Evolutionary conservation across 345 rosid genomes (phyloP), one percentile per base, ranked within the genome.

Genomic region (Euphorbia lathyris): DNA sequence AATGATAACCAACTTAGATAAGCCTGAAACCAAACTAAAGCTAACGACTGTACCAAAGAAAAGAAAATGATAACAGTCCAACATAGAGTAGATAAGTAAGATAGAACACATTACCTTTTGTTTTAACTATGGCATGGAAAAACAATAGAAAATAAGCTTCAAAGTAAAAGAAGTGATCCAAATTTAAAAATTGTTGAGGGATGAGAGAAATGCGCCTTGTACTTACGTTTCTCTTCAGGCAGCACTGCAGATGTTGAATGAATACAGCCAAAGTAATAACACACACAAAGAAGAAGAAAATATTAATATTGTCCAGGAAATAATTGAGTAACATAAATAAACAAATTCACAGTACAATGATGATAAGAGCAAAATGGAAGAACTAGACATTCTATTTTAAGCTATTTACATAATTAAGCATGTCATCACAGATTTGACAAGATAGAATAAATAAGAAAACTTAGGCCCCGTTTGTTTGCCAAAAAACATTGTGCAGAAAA

Each of bases 141-240:
- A 40, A 12, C 47, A 32, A n/a, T 5, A 16, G 47, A 16, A 27
- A 30, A 30, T n/a, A 67, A 53, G 63, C 16, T 40, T 68, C 32
- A 43, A 7, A 34, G 34, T 0, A 38, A 23, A 34, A 42, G 9
- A 63, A n/a, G 58, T 55, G 29, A 59, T 4, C 43, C 36, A 32
- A 30, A 59, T 22, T 14, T 12, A 6, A 27, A 19, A 65, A 23
- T 19, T n/a, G n/a, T 2, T 5, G 65, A 48, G 22, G 26, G 72
- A 17, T 20, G 42, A 43, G 67, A 65, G 40, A 63, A 20, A 38
- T 45, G 50, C 65, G 66, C 63, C 63, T 55, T 48, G 65, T 67
- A 76, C 99, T 88, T 87, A 95, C 99, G 90, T 84, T 76, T 80
- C 73, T 95, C 99, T 83, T 88, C 88, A 1, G 94, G 96, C 83